A percentile compares a stretch with the other conserved stretches of the same genome.
Evolutionary conservation across 495 filamentous ascomycete genomes (phyloP).

Genomic region (Evansstolkia leycettana): DNA sequence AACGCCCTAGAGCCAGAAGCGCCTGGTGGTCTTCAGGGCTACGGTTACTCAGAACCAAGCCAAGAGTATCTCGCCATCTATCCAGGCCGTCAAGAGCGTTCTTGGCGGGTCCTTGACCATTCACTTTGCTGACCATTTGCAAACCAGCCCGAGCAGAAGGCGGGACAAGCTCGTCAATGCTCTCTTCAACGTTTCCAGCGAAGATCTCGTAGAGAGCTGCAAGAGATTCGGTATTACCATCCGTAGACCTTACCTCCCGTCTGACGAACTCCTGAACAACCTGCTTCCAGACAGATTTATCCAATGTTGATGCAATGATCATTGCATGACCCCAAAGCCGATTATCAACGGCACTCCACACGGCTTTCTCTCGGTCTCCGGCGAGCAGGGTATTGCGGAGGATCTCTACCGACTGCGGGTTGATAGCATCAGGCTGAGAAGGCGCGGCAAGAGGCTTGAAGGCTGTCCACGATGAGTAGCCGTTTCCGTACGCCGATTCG

Average conservation of each 20-base stretch:
- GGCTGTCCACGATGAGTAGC: constrained; percentile 14
- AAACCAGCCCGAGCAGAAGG: constrained; percentile 84
- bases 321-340: constrained; percentile 94
- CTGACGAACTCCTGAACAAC: constrained; percentile 90
- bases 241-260: constrained; percentile 72
- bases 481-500: constrained; percentile 12
- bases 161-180: constrained; percentile 93
- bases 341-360: constrained; percentile 90
- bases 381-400: constrained; percentile 59
- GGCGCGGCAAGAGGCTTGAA: constrained; percentile 15
- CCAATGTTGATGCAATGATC: constrained; percentile 70
- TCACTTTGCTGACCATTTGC: constrained; percentile 67
- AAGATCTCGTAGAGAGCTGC: constrained; percentile 88
- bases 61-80: constrained; percentile 85
- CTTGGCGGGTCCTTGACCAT: constrained; percentile 47
- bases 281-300: constrained; percentile 67
- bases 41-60: constrained; percentile 75
- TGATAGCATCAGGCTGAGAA: constrained; percentile 45
- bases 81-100: constrained; percentile 76
- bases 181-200: constrained; percentile 87
- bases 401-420: constrained; percentile 52
- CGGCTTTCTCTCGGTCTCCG: constrained; percentile 81
- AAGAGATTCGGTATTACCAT: constrained; percentile 67
- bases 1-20: constrained; percentile 65
- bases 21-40: constrained; percentile 65